phyloP scores from a whole-genome alignment of 1,139 yeast species.

The Geotrichum phurueaensis region DNA sequence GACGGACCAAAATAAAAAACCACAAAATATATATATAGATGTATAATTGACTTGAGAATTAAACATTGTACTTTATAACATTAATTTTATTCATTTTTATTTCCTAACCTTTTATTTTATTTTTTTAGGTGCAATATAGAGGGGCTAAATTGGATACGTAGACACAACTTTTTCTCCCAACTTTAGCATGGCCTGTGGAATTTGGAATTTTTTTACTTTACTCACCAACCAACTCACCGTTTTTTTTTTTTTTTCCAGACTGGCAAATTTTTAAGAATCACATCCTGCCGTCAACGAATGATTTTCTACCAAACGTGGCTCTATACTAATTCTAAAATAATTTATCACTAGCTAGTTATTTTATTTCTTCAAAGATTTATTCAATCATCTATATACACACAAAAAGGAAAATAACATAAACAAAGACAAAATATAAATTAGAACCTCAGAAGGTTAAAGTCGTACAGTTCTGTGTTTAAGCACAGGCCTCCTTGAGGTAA shows the following conservation, averaged over 20 bases:
- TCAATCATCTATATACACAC: not conserved
- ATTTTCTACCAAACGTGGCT: not conserved
- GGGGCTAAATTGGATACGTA: too few species aligned
- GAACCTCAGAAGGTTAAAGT: not conserved
- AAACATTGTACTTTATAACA: too few species aligned
- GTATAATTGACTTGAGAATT: too few species aligned
- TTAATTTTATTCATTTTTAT: too few species aligned
- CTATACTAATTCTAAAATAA: too few species aligned
- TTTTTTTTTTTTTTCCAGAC: not conserved
- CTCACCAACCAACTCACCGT: not conserved
- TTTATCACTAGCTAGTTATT: not conserved
- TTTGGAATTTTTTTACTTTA: too few species aligned
- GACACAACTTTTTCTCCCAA: too few species aligned
- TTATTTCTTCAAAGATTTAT: not conserved
- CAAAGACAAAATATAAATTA: not conserved
- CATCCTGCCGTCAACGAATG: not conserved
- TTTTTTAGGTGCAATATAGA: too few species aligned
- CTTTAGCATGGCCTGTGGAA: too few species aligned
- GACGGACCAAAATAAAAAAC: too few species aligned
- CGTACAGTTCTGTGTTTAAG: not conserved
- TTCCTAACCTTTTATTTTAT: too few species aligned
- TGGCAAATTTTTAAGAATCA: not conserved
- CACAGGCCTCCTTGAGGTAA: slow-evolving; percentile 65
- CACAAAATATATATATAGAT: too few species aligned
- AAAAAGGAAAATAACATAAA: not conserved